Base-by-base conservation (phyloP, 306 rosid genomes). In the Trifolium repens region DNA sequence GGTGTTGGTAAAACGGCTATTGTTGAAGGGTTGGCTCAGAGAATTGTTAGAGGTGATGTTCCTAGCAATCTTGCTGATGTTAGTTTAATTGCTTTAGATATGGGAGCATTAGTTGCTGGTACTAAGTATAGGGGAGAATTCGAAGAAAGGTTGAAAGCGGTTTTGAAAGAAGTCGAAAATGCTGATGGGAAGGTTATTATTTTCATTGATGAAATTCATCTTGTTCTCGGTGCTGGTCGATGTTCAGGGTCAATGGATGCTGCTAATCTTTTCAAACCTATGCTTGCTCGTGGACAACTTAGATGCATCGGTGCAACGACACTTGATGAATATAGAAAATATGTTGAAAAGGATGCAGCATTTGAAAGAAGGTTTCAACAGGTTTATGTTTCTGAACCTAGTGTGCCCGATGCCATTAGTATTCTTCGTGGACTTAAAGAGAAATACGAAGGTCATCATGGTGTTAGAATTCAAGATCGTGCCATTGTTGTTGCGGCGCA, bases 1-100 rank as follows among this genome's bases (percentile, higher is more conserved):
- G 97, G 98, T 32, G 98, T 93, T 40, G 98, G 98, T 0, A 93
- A 93, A 77, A 93, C 97, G 0, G 98, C 97, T 11, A 93, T 90
- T 63, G 98, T 89, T 2, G 98, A 93, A 80, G 98, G 98, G 0
- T 73, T 93, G 73, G 98, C 98, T 0, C 96, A 87, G 71, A 87
- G 96, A 71, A 93, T 93, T 5, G 88, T 93, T 0, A 80, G 89
- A 32, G 91, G 96, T 0, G 98, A 93, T 67, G 87, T 93, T 26
- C 98, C 98, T 0, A 90, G 90, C 63, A 93, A 90, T 79, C 87
- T 93, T 7, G 80, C 89, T 10, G 96, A 93, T 37, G 98, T 93
- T 73, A 90, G 98, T 84, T 89, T 93, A 14, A 77, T 90, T 22
- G 93, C 96, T 19, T 77, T 93, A 86, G 98, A 93, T 47, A 93